Conservation (phyloP, 352 stramenopile genomes). For the Achlya hypogyna region DNA sequence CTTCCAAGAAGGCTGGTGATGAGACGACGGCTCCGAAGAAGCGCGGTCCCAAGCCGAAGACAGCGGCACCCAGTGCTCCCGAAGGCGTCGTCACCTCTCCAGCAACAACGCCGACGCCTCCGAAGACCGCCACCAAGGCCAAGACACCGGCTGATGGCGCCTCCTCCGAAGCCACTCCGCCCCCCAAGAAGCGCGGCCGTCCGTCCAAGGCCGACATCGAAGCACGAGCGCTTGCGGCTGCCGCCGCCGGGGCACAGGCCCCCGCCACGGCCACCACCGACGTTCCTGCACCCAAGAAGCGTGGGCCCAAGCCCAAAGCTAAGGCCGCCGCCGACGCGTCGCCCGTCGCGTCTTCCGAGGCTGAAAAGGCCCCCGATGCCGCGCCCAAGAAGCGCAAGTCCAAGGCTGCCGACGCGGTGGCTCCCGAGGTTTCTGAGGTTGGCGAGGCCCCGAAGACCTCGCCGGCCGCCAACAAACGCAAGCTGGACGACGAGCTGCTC, state of each 20-base stretch:
- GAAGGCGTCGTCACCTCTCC: too few relatives aligned
- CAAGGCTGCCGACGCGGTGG: neutral
- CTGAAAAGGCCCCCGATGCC: neutral
- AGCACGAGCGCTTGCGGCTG: neutral
- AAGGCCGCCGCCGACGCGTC: neutral
- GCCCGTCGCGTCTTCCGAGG: neutral
- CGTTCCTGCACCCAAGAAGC: neutral
- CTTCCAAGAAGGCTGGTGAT: too few relatives aligned
- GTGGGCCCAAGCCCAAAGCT: neutral
- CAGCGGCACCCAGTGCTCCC: too few relatives aligned
- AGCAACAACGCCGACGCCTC: neutral
- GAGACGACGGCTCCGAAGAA: too few relatives aligned
- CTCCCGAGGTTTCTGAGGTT: neutral
- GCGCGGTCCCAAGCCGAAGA: too few relatives aligned
- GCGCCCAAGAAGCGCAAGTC: neutral
- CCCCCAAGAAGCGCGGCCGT: neutral
- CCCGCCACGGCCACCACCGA: neutral
- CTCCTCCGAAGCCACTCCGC: neutral
- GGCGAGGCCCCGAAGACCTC: neutral
- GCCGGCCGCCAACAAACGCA: neutral
- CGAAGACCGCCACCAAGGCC: neutral
- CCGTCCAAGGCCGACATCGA: neutral
- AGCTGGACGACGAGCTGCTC: neutral
- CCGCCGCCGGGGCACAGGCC: too few relatives aligned
- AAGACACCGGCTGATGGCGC: neutral